Conservation (phyloP, 1,139 yeast genomes). For the Lodderomyces beijingensis region DNA sequence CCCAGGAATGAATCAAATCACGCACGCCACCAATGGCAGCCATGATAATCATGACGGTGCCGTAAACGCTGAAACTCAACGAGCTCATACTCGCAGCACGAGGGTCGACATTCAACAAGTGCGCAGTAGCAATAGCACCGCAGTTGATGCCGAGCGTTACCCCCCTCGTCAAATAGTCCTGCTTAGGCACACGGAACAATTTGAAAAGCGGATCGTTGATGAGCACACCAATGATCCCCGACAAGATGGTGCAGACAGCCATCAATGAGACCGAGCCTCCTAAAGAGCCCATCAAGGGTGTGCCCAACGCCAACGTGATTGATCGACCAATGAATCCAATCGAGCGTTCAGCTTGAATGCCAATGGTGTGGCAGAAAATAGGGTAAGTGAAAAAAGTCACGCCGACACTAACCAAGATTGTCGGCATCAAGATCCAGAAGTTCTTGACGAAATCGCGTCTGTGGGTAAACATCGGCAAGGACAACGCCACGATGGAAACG, state of each 20-base stretch:
- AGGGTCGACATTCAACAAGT: slow-evolving; percentile 63
- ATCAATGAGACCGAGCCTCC: slow-evolving; percentile 69
- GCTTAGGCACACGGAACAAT: slow-evolving; percentile 48
- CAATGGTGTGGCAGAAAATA: slow-evolving; percentile 58
- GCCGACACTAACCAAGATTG: slow-evolving; percentile 53
- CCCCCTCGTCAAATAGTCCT: slow-evolving; percentile 74
- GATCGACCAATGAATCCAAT: slow-evolving; percentile 78
- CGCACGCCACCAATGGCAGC: slow-evolving; percentile 49
- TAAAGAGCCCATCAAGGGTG: slow-evolving; percentile 62
- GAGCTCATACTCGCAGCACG: slow-evolving; percentile 79
- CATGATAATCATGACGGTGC: slow-evolving; percentile 67
- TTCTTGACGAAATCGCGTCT: slow-evolving; percentile 59
- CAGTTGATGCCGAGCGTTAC: slow-evolving; percentile 73
- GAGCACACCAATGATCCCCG: slow-evolving; percentile 74
- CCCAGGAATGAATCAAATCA: slow-evolving; percentile 18
- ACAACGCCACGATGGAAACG: slow-evolving; percentile 67
- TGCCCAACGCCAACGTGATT: slow-evolving; percentile 76
- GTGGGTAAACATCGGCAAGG: slow-evolving; percentile 76
- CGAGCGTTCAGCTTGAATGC: slow-evolving; percentile 55
- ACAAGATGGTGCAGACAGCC: slow-evolving; percentile 75
- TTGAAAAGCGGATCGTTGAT: slow-evolving; percentile 51
- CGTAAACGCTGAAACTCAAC: slow-evolving; percentile 66
- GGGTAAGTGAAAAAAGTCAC: slow-evolving; percentile 69
- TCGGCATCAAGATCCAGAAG: slow-evolving; percentile 54
- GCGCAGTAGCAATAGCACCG: slow-evolving; percentile 82